Base-by-base conservation (phyloP, 129 eudicot species). In the Flaveria trinervia region DNA sequence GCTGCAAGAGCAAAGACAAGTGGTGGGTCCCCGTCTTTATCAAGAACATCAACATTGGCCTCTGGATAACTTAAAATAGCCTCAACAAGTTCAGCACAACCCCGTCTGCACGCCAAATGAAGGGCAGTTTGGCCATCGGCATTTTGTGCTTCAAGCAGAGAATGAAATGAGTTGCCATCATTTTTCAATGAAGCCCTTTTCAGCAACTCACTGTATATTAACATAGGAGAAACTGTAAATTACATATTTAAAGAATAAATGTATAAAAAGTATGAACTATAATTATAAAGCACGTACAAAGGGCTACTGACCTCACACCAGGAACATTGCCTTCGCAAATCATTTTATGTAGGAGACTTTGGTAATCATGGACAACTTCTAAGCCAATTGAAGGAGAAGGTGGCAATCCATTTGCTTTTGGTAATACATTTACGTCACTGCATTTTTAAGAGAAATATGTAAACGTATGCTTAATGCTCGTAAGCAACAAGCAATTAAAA, bases 11-110 rank as follows among this genome's bases (percentile, higher is more conserved):
- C 97, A 74, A 94, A 94, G 15, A 94, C 99, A 73, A 94, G 94
- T 20, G 99, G 97, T n/a, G 99, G 99, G 59, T 94, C 99, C 65
- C 99, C 96, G 61, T 94, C 99, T 82, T 89, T 94, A 78, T 94
- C 99, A 77, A 91, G 89, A 46, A 91, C 96, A 76, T 94, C 97
- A 51, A 94, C 99, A 48, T 91, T 80, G 55, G 99, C 97, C 64
- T 91, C 96, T 51, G 82, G 74, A 78, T 82, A 91, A 74, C 67
- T 90, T 87, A 94, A 83, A 68, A 94, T 87, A 59, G 92, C 88
- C 75, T 94, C 90, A 68, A 94, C 97, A 48, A 94, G 93, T 70
- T 89, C 96, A 41, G 82, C 84, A 65, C 99, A 87, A 62, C 99
- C 99, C 70, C 99, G 83, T 77, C 99, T 91, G 84, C 99, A 94